Percentiles rank a stretch among this genome's conserved stretches.
These are phyloP conservation scores for Linum usitatissimum DNA, from an alignment of 345 rosid species.

Conservation along the genomic window DNA sequence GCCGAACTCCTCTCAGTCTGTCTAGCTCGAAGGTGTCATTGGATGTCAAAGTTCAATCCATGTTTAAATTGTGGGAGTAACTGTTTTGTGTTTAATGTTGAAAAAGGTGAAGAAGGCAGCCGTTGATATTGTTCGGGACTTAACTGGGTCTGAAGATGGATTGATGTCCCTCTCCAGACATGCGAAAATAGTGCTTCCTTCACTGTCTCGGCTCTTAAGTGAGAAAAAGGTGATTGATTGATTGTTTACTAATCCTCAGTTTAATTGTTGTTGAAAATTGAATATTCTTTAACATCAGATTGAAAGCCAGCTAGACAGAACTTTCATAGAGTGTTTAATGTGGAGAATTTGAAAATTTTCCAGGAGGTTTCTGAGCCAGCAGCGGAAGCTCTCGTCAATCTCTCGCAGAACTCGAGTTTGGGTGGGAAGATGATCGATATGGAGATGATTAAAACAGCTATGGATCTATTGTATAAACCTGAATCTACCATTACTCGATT, in stretches of 20 bases:
- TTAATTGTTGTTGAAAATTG: not conserved
- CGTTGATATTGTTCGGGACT: constrained; percentile 64
- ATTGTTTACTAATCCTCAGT: not conserved
- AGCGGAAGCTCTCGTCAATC: constrained; percentile 78
- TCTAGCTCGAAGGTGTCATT: not conserved
- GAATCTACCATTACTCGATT: constrained; percentile 41
- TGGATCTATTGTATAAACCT: constrained; percentile 68
- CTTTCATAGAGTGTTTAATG: not conserved
- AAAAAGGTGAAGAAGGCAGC: constrained; percentile 77
- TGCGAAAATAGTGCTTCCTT: constrained; percentile 41
- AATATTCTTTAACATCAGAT: constrained; percentile 9
- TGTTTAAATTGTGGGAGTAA: too few species aligned
- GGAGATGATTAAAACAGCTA: constrained; percentile 49
- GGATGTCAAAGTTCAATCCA: not conserved
- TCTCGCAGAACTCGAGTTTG: constrained; percentile 58
- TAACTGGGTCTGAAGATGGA: constrained; percentile 84
- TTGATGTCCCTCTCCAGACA: constrained; percentile 47
- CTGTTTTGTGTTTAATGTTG: too few species aligned
- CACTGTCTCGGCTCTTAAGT: constrained; percentile 44
- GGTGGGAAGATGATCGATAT: constrained; percentile 56
- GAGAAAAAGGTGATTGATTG: constrained; percentile 55
- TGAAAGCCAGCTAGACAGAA: not conserved
- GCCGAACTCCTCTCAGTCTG: not conserved
- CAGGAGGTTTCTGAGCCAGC: constrained; percentile 88
- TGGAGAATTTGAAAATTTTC: constrained; percentile 1